phyloP scores from a whole-genome alignment of 257 asterid genomes.

The Ophiorrhiza pumila region DNA sequence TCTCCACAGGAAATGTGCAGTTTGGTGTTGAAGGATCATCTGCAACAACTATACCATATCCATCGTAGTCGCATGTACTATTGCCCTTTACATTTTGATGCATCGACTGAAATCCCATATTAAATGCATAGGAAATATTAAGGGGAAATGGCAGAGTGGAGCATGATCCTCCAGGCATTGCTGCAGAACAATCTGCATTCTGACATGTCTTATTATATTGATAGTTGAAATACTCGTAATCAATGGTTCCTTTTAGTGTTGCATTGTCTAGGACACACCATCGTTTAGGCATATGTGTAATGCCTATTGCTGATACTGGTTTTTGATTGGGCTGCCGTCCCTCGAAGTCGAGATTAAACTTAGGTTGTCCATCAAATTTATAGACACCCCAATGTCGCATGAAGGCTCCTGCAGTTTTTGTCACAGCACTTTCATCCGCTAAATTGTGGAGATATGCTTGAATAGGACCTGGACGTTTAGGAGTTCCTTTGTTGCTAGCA shows the following conservation, averaged over 20 bases:
- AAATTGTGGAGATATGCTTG: constrained; percentile 57
- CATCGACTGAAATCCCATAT: constrained; percentile 20
- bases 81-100: constrained; percentile 8
- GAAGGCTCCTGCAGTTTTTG: constrained; percentile 49
- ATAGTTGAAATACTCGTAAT: no score
- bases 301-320: constrained; percentile 45
- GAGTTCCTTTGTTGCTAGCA: constrained; percentile 52
- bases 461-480: constrained; percentile 38
- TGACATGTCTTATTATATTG: constrained; percentile 15
- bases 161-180: constrained; percentile 26
- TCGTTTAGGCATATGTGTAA: constrained; percentile 38
- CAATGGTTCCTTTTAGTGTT: no score
- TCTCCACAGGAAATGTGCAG: constrained; percentile 54
- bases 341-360: constrained; percentile 48
- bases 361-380: constrained; percentile 62
- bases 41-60: constrained; percentile 37
- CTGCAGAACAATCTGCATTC: constrained; percentile 20
- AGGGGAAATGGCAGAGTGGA: not conserved
- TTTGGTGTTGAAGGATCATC: constrained; percentile 29
- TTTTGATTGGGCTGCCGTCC: constrained; percentile 33
- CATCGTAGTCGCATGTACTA: constrained; percentile 36
- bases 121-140: constrained; percentile 27
- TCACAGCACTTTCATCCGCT: constrained; percentile 56
- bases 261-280: constrained; percentile 63
- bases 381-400: constrained; percentile 76